Evolutionary conservation across 2,329 filamentous ascomycete genomes (phyloP), one percentile per base, ranked within the genome.

Genomic region (Colletotrichum sp.): DNA sequence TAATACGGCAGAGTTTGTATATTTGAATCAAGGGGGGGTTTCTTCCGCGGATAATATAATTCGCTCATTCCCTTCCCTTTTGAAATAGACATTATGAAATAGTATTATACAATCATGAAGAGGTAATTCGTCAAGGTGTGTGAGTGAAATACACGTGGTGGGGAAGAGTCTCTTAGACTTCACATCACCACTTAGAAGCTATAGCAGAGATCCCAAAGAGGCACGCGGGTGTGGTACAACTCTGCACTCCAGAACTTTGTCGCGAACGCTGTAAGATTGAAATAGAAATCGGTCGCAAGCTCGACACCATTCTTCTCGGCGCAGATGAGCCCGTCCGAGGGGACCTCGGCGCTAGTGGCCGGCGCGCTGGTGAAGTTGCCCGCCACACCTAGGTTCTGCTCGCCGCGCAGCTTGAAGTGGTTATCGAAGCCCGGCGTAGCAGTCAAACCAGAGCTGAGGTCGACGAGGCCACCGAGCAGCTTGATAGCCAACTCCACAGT

Each of bases 401-500:
- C 76, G 0, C 80, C 80, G 39, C 78, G 77, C 5, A 84, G 79
- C 13, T 77, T 78, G 75, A 87, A 83, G 16, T 80, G 80, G 78
- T 86, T 86, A 60, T 81, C 78, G 75, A 86, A 83, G 30, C 82
- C 82, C 7, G 85, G 84, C 8, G 79, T 80, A 4, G 84, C 84
- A 2, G 83, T 84, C 39, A 87, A 68, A 10, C 85, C 85, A n/a
- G 82, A 81, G 22, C 83, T 85, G 36, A 85, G 80, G 75, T 86
- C 82, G 64, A 85, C 78, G 8, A 84, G 63, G 24, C 84, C 77
- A 74, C 84, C 78, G 68, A 88, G 77, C 75, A 86, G 77, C 75
- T 84, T 78, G 79, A 86, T 72, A 63, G 81, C 74, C 75, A 86
- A 70, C 79, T 89, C 73, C 80, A 89, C 79, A 75, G 86, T 82